Evolutionary conservation across 805 yeast genomes (phyloP), one percentile per base, ranked within the genome.

Genomic region (Hanseniaspora meyeri): DNA sequence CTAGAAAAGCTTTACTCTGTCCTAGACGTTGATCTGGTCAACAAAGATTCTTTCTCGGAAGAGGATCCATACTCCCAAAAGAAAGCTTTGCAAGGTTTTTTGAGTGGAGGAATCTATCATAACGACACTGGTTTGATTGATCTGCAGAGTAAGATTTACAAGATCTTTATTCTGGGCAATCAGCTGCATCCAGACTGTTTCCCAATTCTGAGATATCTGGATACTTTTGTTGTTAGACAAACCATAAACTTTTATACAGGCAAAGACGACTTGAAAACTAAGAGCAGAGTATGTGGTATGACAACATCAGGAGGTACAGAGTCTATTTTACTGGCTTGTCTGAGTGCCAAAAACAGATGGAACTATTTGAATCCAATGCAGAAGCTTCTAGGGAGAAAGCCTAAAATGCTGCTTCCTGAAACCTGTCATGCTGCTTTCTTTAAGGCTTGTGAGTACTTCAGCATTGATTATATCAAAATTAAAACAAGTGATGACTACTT

Each of bases 111-210:
- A 0, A 97, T 91, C 11, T 91, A 91, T 64, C 97, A 93, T 64
- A 97, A 97, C 34, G 97, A 97, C 14, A 72, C 76, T n/a, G 87
- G 85, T 36, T 70, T 91, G 55, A 74, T 85, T 40, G 72, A 76
- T 40, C 72, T 93, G 39, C 97, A 93, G 69, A 72, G 93, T 9
- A 69, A 77, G 56, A 93, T 96, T 0, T 90, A 80, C 67, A 77
- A 80, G 54, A 77, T 77, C 64, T 90, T 79, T 68, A 80, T 93
- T 6, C 89, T 90, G 27, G 88, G 97, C 1, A 91, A 93, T 70
- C 98, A 93, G 70, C 74, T 91, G 52, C 98, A 91, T 67, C 98
- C 98, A 0, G 97, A 91, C 69, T 93, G 89, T 3, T 91, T 91
- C 66, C 98, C 97, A 0, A 97, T 95, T 6, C 86, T 91, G 8